These are phyloP conservation scores for Syzygium jambos DNA, from an alignment of 345 rosid genomes.

Conservation along the genomic window DNA sequence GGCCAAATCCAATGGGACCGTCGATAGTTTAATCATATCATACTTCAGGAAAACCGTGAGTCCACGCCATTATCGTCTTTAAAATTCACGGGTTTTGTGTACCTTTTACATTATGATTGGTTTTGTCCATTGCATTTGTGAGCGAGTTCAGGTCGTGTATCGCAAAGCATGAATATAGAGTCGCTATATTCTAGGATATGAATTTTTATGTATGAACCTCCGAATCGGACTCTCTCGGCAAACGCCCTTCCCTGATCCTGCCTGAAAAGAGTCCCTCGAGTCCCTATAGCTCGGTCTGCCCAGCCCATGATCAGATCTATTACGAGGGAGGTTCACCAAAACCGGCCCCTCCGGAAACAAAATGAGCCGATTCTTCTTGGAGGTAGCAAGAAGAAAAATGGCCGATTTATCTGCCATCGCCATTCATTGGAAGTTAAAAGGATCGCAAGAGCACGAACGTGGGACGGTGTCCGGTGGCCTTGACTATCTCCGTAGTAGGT, in stretches of 20 bases:
- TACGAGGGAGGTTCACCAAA: background rate
- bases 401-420: background rate
- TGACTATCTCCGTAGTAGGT: background rate
- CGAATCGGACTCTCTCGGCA: background rate
- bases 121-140: background rate
- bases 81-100: background rate
- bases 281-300: background rate
- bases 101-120: fast-evolving
- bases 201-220: background rate
- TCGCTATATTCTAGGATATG: background rate
- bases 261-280: background rate
- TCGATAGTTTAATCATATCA: background rate
- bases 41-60: too few relatives aligned
- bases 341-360: background rate
- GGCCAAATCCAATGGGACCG: background rate
- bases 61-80: background rate
- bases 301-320: background rate
- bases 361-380: background rate
- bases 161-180: too few relatives aligned
- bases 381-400: background rate
- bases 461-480: background rate
- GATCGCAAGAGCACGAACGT: background rate
- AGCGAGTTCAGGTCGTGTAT: too few relatives aligned
- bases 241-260: background rate
- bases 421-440: background rate